Conservation (phyloP, 2,329 filamentous ascomycete genomes). For the Aspergillus viridinutans region DNA sequence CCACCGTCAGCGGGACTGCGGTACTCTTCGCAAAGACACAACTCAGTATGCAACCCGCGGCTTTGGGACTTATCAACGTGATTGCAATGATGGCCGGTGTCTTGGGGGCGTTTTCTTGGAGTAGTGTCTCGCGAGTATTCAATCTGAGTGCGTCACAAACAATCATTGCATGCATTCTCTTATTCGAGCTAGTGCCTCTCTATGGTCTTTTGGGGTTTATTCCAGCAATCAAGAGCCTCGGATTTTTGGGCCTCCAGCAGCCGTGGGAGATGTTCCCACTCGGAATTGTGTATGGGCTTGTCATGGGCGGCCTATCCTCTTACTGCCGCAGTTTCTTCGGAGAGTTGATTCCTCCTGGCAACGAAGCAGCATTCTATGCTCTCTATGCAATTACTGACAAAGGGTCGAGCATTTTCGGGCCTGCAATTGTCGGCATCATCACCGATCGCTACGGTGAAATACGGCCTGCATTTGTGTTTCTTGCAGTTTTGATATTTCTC, state of each 20-base stretch:
- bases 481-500: conserved; percentile 76
- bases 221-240: conserved; percentile 69
- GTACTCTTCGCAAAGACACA: conserved; percentile 94
- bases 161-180: conserved; percentile 81
- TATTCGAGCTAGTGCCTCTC: conserved; percentile 89
- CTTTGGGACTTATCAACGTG: conserved; percentile 87
- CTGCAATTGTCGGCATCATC: conserved; percentile 87
- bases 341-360: conserved; percentile 89
- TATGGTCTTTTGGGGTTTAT: conserved; percentile 89
- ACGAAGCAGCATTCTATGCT: conserved; percentile 93
- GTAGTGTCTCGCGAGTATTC: conserved; percentile 66
- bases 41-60: conserved; percentile 82
- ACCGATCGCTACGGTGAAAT: conserved; percentile 81
- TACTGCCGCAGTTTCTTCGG: conserved; percentile 92
- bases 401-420: conserved; percentile 88
- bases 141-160: conserved; percentile 75
- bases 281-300: conserved; percentile 85
- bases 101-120: conserved; percentile 85
- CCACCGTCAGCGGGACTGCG: conserved; percentile 89
- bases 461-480: conserved; percentile 84
- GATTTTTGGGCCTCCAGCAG: conserved; percentile 80
- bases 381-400: conserved; percentile 98
- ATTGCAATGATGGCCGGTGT: conserved; percentile 83
- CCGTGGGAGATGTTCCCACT: conserved; percentile 96
- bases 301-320: conserved; percentile 84